These are phyloP conservation scores for Rubia yunnanensis DNA, from an alignment of 257 asterid species.

Conservation along the genomic window DNA sequence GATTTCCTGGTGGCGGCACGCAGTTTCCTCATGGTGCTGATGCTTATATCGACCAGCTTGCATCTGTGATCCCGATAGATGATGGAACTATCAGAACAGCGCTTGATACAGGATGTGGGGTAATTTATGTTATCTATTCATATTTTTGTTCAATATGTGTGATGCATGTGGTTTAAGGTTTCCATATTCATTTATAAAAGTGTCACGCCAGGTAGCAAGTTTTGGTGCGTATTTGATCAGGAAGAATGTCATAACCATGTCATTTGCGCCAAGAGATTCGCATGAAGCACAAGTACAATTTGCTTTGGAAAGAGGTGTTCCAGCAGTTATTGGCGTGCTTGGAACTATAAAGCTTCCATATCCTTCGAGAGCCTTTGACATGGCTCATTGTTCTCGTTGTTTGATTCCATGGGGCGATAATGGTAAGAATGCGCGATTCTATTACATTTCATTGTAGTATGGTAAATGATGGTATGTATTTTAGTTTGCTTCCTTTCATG, in stretches of 20 bases:
- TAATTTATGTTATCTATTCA: conserved; percentile 7
- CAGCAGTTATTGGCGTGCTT: conserved; percentile 38
- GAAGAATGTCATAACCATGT: conserved; percentile 42
- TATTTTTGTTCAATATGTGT: too few species aligned
- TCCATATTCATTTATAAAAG: not conserved
- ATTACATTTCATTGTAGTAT: not conserved
- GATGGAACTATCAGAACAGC: conserved; percentile 38
- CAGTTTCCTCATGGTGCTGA: conserved; percentile 43
- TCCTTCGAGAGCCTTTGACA: conserved; percentile 37
- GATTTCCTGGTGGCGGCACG: conserved; percentile 41
- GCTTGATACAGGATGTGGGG: conserved; percentile 44
- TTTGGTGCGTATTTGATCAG: conserved; percentile 39
- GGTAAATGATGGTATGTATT: not conserved
- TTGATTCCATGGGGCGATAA: conserved; percentile 36
- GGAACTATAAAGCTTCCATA: conserved; percentile 36
- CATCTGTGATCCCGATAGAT: conserved; percentile 31
- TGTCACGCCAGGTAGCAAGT: conserved; percentile 30
- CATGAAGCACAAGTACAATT: conserved; percentile 43
- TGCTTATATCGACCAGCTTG: conserved; percentile 37
- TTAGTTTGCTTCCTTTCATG: not conserved
- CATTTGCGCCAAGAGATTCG: conserved; percentile 36
- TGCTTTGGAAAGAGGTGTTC: conserved; percentile 41
- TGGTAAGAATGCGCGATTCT: conserved; percentile 18
- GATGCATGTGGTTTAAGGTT: not conserved
- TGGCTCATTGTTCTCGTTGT: conserved; percentile 45